Conservation (phyloP, 2,329 filamentous ascomycete genomes). For the Fusarium staphyleae region DNA sequence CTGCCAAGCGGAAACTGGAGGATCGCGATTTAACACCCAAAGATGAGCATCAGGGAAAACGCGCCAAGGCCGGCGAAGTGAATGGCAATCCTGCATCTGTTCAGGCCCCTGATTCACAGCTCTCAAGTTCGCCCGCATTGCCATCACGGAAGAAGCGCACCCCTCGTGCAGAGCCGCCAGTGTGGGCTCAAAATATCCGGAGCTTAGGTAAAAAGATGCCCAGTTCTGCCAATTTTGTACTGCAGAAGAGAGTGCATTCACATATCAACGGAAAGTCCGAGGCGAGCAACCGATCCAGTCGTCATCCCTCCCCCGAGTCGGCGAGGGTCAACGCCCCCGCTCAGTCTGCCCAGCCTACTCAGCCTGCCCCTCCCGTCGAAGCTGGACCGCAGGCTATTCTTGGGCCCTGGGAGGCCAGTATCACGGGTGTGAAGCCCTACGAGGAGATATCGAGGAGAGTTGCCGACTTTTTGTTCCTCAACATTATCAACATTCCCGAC, state of each 20-base stretch:
- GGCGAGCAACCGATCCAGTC: slow-evolving; percentile 51
- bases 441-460: slow-evolving; percentile 78
- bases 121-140: slow-evolving; percentile 44
- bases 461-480: slow-evolving; percentile 80
- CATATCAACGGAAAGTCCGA: slow-evolving; percentile 51
- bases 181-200: slow-evolving; percentile 57
- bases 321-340: slow-evolving; percentile 32
- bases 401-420: slow-evolving; percentile 69
- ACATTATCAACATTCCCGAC: slow-evolving; percentile 73
- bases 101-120: slow-evolving; percentile 35
- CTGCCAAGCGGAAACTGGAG: slow-evolving; percentile 51
- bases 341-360: slow-evolving; percentile 9
- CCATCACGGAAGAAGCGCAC: slow-evolving; percentile 51
- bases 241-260: slow-evolving; percentile 39
- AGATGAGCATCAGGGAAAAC: slow-evolving; percentile 58
- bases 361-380: slow-evolving; percentile 36
- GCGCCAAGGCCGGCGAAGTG: slow-evolving; percentile 58
- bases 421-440: slow-evolving; percentile 73
- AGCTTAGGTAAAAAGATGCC: slow-evolving; percentile 48
- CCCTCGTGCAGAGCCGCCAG: slow-evolving; percentile 50
- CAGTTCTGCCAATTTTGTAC: slow-evolving; percentile 42
- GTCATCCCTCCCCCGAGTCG: slow-evolving; percentile 43
- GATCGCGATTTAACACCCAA: slow-evolving; percentile 54
- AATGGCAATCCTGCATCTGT: slow-evolving; percentile 49
- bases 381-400: slow-evolving; percentile 49